Evolutionary conservation across 345 rosid species (phyloP), one percentile per base, ranked within the genome.

Genomic region (Boechera stricta): DNA sequence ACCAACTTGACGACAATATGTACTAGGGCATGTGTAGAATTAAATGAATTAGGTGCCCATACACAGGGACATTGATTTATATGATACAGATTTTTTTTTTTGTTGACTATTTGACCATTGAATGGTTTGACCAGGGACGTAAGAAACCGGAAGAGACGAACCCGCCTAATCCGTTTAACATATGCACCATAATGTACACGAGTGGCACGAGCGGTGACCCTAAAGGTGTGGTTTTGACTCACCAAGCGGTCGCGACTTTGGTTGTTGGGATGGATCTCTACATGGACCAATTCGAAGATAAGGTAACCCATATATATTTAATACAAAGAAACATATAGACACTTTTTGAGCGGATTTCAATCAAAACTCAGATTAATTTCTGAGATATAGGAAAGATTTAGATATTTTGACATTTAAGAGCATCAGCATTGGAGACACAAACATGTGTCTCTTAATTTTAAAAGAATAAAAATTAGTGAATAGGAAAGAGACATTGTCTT

Each of bases 141-240:
- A 82, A 86, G 72, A 82, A 88, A 57, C 84, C 88, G 0, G 76
- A 80, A 3, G 96, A 85, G 35, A 71, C 81, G 64, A 57, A 53
- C 4, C 89, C 88, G 2, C 99, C 99, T 48, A 88, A 81, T 79
- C 86, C 94, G 60, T 74, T 69, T 64, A 79, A 77, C 84, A 81
- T 86, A 67, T 92, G 97, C 91, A 89, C 99, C 59, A 90, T 95
- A 68, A 95, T 95, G 97, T 92, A 95, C 64, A 95, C 99, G 21
- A 95, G 99, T 15, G 99, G 99, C 52, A 92, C 99, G 75, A 95
- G 97, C 72, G 99, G 99, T 72, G 90, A 89, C 55, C 99, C 99
- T 18, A 95, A 95, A 83, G 98, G 99, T 4, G 99, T 95, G 55
- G 91, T 92, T 69, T 74, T 95, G 58, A 88, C 89, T 51, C 99